phyloP scores from a whole-genome alignment of 257 asterid genomes.

The Primulina huaijiensis region DNA sequence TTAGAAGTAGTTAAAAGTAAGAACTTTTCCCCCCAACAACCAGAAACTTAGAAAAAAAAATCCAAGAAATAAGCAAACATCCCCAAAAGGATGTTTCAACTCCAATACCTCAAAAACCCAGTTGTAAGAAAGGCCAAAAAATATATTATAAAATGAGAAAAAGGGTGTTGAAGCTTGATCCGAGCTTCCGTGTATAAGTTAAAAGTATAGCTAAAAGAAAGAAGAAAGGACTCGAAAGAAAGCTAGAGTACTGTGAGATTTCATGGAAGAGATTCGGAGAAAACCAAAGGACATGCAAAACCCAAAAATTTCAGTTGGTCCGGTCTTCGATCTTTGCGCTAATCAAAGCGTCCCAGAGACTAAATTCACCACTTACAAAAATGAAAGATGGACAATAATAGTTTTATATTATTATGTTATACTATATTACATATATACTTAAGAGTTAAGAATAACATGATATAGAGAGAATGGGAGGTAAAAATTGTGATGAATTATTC shows the following conservation, averaged over 20 bases:
- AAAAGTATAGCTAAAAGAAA: conserved; percentile 22
- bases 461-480: conserved; percentile 1
- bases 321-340: conserved; percentile 22
- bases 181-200: conserved; percentile 17
- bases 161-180: neutral
- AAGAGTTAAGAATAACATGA: neutral
- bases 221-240: conserved; percentile 16
- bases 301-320: conserved; percentile 19
- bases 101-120: conserved; percentile 28
- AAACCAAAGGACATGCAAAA: conserved; percentile 23
- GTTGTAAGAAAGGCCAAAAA: conserved; percentile 18
- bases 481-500: conserved; percentile 13
- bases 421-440: neutral
- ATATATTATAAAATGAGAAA: neutral
- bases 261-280: conserved; percentile 5
- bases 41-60: conserved; percentile 20
- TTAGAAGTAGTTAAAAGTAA: conserved; percentile 7
- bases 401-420: neutral
- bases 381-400: neutral
- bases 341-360: neutral
- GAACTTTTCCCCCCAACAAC: conserved; percentile 16
- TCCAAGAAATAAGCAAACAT: conserved; percentile 21
- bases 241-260: conserved; percentile 1
- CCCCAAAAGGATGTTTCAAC: conserved; percentile 19
- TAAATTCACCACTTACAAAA: conserved; percentile 21